These are phyloP conservation scores for Fusarium protoensiforme DNA, from an alignment of 2,329 filamentous ascomycete genomes.

Conservation along the genomic window DNA sequence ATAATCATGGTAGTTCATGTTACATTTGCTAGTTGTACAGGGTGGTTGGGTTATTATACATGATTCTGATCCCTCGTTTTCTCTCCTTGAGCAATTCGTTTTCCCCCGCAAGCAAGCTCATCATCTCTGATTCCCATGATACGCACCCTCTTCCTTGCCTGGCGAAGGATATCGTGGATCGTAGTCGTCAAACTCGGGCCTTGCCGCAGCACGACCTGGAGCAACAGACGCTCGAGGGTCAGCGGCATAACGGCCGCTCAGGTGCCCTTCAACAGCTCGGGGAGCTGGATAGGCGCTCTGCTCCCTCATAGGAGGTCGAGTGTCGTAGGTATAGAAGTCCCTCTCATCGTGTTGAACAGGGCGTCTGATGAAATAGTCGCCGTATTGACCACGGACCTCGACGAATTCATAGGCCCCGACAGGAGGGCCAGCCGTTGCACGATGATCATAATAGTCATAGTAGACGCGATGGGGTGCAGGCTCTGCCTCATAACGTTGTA, in stretches of 20 bases:
- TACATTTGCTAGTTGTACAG: not conserved
- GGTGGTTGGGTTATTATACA: not conserved
- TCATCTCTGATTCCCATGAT: constrained; percentile 9
- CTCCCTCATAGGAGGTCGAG: constrained; percentile 20
- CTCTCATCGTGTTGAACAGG: constrained; percentile 48
- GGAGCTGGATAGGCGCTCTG: constrained; percentile 15
- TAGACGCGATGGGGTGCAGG: constrained; percentile 5
- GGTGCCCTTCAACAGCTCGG: not conserved
- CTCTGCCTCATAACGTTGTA: constrained; percentile 15
- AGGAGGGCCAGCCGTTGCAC: constrained; percentile 9
- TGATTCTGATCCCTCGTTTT: not conserved
- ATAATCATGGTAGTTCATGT: not conserved
- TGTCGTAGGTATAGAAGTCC: constrained; percentile 41
- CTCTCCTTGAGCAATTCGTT: not conserved
- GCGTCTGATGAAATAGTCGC: constrained; percentile 59
- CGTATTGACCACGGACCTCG: constrained; percentile 55
- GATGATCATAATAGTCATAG: constrained; percentile 11
- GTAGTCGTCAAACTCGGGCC: constrained; percentile 53
- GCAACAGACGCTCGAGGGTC: constrained; percentile 5
- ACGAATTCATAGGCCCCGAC: constrained; percentile 58
- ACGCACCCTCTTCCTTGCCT: constrained; percentile 3
- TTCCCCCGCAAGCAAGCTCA: not conserved
- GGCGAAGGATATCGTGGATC: constrained; percentile 54
- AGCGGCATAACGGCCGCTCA: constrained; percentile 3
- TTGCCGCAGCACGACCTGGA: not conserved